Conservation (phyloP, 2,329 filamentous ascomycete species). For the Aspergillus tanneri region DNA sequence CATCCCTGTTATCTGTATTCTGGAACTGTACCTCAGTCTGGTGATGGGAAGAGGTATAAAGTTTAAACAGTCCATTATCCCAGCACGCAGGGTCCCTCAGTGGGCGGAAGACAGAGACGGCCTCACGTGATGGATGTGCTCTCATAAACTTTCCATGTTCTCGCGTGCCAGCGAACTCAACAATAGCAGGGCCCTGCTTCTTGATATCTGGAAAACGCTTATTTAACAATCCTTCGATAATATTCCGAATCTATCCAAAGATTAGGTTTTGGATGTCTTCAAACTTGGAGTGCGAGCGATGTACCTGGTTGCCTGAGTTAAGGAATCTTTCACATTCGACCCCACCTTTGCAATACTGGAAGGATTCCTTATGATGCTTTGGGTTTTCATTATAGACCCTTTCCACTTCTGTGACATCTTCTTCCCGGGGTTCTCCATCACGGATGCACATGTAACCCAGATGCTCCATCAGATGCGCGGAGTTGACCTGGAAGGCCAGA, state of each 20-base stretch:
- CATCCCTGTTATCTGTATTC: background rate
- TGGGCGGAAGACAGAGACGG: background rate
- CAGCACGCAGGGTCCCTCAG: background rate
- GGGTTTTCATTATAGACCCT: too few species aligned
- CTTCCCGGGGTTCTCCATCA: too few species aligned
- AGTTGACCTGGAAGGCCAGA: too few species aligned
- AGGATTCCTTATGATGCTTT: too few species aligned
- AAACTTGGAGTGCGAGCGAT: background rate
- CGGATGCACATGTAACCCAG: too few species aligned
- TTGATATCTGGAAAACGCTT: background rate
- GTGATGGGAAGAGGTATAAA: background rate
- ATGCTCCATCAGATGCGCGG: too few species aligned
- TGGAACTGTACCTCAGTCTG: background rate
- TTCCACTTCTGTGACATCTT: too few species aligned
- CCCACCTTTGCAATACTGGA: background rate
- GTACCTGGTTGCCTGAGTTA: background rate
- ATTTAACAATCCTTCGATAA: background rate
- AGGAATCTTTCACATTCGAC: background rate
- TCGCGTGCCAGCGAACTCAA: background rate
- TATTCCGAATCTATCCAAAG: background rate
- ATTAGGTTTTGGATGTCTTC: background rate
- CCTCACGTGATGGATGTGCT: background rate
- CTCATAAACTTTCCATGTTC: background rate
- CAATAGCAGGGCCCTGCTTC: background rate
- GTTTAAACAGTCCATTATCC: background rate